Evolutionary conservation across 371 early-diverging fungal species (phyloP).

Genomic region (Zychaea mexicana): DNA sequence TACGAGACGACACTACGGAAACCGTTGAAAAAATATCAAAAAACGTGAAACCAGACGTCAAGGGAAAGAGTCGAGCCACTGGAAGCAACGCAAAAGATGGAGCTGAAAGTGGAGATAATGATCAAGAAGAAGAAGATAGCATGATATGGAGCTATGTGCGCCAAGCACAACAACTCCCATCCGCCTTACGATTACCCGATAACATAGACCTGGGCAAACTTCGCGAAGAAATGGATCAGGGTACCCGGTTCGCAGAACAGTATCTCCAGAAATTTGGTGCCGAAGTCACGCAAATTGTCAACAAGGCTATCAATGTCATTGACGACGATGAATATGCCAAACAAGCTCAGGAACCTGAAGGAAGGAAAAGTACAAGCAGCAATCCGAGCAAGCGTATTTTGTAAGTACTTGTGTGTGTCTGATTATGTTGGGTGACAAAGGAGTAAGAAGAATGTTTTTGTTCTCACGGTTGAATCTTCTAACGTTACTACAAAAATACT

Average conservation of each 20-base stretch:
- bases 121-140: slow-evolving; percentile 2
- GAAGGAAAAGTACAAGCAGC: slow-evolving; percentile 10
- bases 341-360: not conserved
- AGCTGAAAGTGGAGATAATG: slow-evolving; percentile 11
- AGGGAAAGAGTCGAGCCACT: slow-evolving; percentile 16
- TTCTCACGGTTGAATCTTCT: too few species aligned
- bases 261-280: slow-evolving; percentile 50
- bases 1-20: slow-evolving; percentile 40
- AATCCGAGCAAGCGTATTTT: slow-evolving; percentile 21
- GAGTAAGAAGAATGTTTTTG: too few species aligned
- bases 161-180: slow-evolving; percentile 1
- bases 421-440: not conserved
- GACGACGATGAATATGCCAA: slow-evolving; percentile 31
- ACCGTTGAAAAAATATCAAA: slow-evolving; percentile 23
- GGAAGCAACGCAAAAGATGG: slow-evolving; percentile 18
- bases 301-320: slow-evolving; percentile 39
- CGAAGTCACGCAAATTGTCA: slow-evolving; percentile 40
- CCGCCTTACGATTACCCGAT: slow-evolving; percentile 41
- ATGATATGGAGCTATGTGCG: slow-evolving; percentile 5
- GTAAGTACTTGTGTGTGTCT: slow-evolving; percentile 15
- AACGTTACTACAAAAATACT: too few species aligned
- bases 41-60: slow-evolving; percentile 2
- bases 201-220: slow-evolving; percentile 43
- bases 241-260: slow-evolving; percentile 52
- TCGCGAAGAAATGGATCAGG: slow-evolving; percentile 41